These are phyloP conservation scores for Pneumocystis sp. DNA, from an alignment of 1,139 yeast species.

Conservation along the genomic window DNA sequence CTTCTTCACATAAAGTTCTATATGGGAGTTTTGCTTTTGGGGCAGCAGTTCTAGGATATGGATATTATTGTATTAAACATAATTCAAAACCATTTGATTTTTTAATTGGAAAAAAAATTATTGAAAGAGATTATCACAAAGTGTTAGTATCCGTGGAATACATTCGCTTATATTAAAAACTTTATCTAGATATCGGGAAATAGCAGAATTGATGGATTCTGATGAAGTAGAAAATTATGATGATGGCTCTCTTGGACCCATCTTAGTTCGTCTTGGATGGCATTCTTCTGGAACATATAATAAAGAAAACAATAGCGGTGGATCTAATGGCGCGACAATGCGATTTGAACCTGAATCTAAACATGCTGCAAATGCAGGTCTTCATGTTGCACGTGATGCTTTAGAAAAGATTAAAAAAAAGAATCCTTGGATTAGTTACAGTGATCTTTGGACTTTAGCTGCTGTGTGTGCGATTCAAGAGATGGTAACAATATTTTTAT, in stretches of 20 bases:
- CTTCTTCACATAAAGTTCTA: not conserved
- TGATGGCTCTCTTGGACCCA: constrained; percentile 55
- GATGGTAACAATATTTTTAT: constrained; percentile 24
- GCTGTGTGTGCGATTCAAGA: constrained; percentile 83
- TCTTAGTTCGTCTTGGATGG: constrained; percentile 53
- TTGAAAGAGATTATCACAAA: not conserved
- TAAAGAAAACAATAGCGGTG: constrained; percentile 47
- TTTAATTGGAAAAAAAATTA: not conserved
- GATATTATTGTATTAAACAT: not conserved
- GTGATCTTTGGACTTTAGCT: constrained; percentile 77
- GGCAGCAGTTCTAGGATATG: not conserved
- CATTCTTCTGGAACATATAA: constrained; percentile 50
- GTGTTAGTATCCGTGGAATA: not conserved
- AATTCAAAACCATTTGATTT: not conserved
- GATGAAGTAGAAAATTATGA: constrained; percentile 37
- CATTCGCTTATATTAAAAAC: not conserved
- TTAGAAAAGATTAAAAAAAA: constrained; percentile 43
- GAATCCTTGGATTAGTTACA: constrained; percentile 68
- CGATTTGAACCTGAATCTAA: constrained; percentile 22
- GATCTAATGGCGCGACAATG: constrained; percentile 78
- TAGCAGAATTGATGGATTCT: not conserved
- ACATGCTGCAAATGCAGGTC: constrained; percentile 48
- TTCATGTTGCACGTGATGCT: constrained; percentile 48
- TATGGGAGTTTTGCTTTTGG: not conserved
- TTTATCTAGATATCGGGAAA: not conserved